Conservation (phyloP, 352 stramenopile genomes). For the Plasmopara halstedii region DNA sequence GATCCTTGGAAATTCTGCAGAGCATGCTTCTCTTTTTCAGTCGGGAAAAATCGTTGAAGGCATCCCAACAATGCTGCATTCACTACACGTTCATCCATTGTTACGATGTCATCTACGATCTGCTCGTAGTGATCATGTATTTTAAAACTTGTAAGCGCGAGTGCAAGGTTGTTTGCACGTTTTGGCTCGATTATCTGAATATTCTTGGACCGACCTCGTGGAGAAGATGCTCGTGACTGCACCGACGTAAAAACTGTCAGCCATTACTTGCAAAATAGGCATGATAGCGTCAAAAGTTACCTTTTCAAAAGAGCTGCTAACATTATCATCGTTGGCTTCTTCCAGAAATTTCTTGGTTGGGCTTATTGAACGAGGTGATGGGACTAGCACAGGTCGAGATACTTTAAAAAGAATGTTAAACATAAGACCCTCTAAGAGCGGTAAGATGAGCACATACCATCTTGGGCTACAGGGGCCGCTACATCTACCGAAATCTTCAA, state of each 20-base stretch:
- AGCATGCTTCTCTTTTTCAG: slow-evolving; percentile 42
- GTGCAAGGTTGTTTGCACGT: slow-evolving; percentile 68
- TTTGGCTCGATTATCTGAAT: slow-evolving; percentile 75
- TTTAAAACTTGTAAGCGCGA: slow-evolving; percentile 72
- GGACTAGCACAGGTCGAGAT: slow-evolving; percentile 38
- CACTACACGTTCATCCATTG: slow-evolving; percentile 50
- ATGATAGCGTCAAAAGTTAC: slow-evolving; percentile 14
- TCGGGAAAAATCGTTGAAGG: slow-evolving; percentile 73
- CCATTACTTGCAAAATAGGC: not conserved
- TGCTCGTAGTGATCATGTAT: slow-evolving; percentile 61
- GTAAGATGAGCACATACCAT: slow-evolving; percentile 28
- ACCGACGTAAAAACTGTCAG: not conserved
- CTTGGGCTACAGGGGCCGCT: slow-evolving; percentile 24
- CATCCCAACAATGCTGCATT: slow-evolving; percentile 56
- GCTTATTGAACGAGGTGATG: slow-evolving; percentile 41
- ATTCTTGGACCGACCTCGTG: slow-evolving; percentile 62
- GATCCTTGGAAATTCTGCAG: slow-evolving; percentile 40
- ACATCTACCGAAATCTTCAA: slow-evolving; percentile 49
- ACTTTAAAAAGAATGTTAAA: slow-evolving; percentile 19
- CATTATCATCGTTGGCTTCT: slow-evolving; percentile 8
- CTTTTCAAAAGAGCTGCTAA: slow-evolving; percentile 48
- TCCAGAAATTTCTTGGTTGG: slow-evolving; percentile 18
- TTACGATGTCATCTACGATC: slow-evolving; percentile 47
- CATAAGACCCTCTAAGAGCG: not conserved
- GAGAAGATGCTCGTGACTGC: slow-evolving; percentile 57